phyloP scores from a whole-genome alignment of 352 stramenopile genomes.

The Globisporangium parvum region DNA sequence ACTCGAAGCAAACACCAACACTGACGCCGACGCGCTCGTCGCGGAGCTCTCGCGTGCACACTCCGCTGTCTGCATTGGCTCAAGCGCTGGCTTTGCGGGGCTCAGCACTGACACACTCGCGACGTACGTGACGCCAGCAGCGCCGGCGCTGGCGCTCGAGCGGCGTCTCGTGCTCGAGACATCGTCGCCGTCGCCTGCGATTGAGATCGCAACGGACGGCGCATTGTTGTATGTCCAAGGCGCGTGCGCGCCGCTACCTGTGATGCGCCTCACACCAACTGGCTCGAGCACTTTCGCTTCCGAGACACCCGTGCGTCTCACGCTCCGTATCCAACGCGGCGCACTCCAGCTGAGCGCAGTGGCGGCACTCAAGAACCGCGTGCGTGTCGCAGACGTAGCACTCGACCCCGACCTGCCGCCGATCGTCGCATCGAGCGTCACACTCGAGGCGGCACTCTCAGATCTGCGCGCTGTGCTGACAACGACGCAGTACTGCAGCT shows the following conservation, averaged over 20 bases:
- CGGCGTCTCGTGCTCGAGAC: background rate
- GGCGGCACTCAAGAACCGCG: constrained; percentile 3
- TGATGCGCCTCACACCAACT: background rate
- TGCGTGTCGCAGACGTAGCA: constrained; percentile 1
- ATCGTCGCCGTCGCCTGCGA: background rate
- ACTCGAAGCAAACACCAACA: background rate
- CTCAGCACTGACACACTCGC: background rate
- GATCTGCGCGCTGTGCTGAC: constrained; percentile 19
- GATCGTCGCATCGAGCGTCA: background rate
- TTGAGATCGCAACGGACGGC: background rate
- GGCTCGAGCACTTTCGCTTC: too few relatives aligned
- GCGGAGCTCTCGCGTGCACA: background rate
- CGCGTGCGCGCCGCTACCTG: constrained; percentile 1
- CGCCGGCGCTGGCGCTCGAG: constrained; percentile 1
- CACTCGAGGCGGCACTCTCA: constrained; percentile 14
- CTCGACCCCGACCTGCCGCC: constrained; percentile 1
- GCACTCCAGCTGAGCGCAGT: constrained; percentile 5
- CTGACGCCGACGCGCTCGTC: background rate
- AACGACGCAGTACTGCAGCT: constrained; percentile 21
- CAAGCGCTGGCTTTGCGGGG: too few relatives aligned
- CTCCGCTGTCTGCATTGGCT: background rate
- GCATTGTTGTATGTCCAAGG: background rate
- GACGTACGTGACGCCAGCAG: background rate
- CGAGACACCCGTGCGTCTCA: background rate
- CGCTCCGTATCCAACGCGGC: background rate